Percentiles rank a stretch among this genome's conserved stretches.
Evolutionary conservation across 2,329 filamentous ascomycete species (phyloP).

Genomic region (Coniochaeta ligniaria): DNA sequence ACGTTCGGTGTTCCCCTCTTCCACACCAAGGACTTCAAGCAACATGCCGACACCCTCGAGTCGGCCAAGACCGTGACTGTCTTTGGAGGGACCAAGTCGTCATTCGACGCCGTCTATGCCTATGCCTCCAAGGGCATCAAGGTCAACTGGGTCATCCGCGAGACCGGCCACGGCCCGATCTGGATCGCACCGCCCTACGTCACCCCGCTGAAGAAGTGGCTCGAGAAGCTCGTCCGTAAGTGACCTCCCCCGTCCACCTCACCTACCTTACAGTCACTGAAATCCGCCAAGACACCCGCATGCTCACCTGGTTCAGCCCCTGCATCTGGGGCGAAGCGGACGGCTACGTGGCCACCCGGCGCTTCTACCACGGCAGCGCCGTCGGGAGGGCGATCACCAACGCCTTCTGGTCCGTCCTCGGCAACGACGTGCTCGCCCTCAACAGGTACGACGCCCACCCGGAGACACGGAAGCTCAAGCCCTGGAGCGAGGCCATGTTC

Average conservation of each 20-base stretch:
- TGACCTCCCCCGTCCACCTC: background rate
- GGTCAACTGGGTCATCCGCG: constrained; percentile 54
- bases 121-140: constrained; percentile 47
- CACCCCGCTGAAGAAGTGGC: constrained; percentile 58
- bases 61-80: constrained; percentile 41
- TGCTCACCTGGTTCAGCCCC: constrained; percentile 68
- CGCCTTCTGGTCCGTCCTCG: constrained; percentile 50
- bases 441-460: constrained; percentile 49
- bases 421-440: constrained; percentile 43
- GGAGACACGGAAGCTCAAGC: constrained; percentile 44
- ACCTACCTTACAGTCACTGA: background rate
- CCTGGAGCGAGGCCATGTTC: constrained; percentile 44
- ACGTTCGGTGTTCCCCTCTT: constrained; percentile 39
- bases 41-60: constrained; percentile 30
- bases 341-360: constrained; percentile 46
- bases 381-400: constrained; percentile 49
- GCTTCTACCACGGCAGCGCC: constrained; percentile 49
- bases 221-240: constrained; percentile 58
- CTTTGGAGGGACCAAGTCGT: constrained; percentile 57
- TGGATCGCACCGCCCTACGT: constrained; percentile 55
- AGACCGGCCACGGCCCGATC: constrained; percentile 47
- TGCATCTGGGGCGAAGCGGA: constrained; percentile 64
- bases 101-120: constrained; percentile 58
- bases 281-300: constrained; percentile 41
- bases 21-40: constrained; percentile 38